Evolutionary conservation across 805 yeast genomes (phyloP).

Genomic region (Millerozyma miso): DNA sequence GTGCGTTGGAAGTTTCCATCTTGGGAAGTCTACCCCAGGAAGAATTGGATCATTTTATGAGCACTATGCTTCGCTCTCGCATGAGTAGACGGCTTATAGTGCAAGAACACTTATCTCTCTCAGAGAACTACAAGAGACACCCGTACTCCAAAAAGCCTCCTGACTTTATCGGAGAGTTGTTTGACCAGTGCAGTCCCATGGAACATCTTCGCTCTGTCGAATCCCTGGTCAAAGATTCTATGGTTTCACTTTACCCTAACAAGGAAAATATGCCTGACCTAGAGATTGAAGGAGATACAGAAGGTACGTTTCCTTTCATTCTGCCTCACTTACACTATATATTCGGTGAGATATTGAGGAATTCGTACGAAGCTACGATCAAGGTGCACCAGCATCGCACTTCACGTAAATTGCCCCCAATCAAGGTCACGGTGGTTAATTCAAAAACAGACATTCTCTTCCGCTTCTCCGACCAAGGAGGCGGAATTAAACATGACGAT

Average conservation of each 20-base stretch:
- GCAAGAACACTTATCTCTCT: slow-evolving; percentile 83
- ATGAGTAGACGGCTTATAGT: slow-evolving; percentile 86
- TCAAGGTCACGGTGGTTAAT: slow-evolving; percentile 69
- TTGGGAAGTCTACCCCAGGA: slow-evolving; percentile 53
- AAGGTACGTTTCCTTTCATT: slow-evolving; percentile 73
- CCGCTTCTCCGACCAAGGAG: slow-evolving; percentile 85
- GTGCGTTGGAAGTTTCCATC: slow-evolving; percentile 77
- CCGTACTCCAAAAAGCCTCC: slow-evolving; percentile 48
- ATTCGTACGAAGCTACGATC: slow-evolving; percentile 79
- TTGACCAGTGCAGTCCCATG: slow-evolving; percentile 69
- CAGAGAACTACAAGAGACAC: slow-evolving; percentile 54
- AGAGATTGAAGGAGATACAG: slow-evolving; percentile 66
- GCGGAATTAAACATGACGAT: slow-evolving; percentile 66
- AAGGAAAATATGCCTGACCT: slow-evolving; percentile 63
- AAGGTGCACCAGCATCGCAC: slow-evolving; percentile 24
- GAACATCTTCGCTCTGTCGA: slow-evolving; percentile 59
- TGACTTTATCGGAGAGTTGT: slow-evolving; percentile 71
- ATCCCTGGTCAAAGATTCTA: slow-evolving; percentile 45
- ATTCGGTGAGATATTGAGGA: slow-evolving; percentile 82
- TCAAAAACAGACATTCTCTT: slow-evolving; percentile 65
- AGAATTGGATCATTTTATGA: slow-evolving; percentile 68
- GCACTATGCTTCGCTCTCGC: slow-evolving; percentile 76
- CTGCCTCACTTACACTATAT: slow-evolving; percentile 83
- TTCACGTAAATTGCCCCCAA: slow-evolving; percentile 54
- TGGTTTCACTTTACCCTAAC: slow-evolving; percentile 51